Conservation (phyloP, 2,329 filamentous ascomycete species). For the Dactylellina sp. region DNA sequence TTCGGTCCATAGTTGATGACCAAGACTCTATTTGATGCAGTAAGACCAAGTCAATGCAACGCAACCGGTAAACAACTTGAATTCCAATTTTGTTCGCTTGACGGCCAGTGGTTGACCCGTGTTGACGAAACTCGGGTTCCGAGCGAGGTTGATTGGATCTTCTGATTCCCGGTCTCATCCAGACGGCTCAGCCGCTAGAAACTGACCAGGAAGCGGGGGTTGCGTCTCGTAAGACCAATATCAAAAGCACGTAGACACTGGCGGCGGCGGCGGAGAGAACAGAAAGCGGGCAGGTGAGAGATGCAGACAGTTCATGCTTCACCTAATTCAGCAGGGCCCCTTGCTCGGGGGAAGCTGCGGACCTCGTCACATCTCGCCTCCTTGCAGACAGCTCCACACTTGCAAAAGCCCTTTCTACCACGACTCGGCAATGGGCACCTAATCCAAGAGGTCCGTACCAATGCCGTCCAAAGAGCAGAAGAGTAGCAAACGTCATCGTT, state of each 20-base stretch:
- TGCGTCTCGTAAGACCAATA: background rate
- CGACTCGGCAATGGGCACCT: constrained; percentile 40
- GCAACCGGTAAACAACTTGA: background rate
- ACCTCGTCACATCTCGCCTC: constrained; percentile 46
- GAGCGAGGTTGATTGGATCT: background rate
- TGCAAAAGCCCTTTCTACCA: constrained; percentile 20
- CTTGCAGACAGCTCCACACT: constrained; percentile 28
- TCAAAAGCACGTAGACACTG: too few relatives aligned
- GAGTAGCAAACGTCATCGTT: constrained; percentile 43
- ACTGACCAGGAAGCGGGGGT: background rate
- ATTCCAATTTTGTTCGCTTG: constrained; percentile 1
- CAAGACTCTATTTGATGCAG: too few relatives aligned
- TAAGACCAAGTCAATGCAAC: too few relatives aligned
- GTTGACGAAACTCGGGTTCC: constrained; percentile 13
- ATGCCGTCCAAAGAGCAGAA: constrained; percentile 4
- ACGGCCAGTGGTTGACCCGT: constrained; percentile 17
- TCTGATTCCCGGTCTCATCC: background rate
- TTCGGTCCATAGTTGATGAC: too few relatives aligned
- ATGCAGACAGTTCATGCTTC: background rate
- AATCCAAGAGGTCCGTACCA: constrained; percentile 35
- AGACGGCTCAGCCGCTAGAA: background rate
- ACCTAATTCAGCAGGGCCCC: constrained; percentile 12
- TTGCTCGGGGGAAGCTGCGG: constrained; percentile 34
- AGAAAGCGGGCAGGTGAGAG: background rate
- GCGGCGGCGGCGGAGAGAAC: background rate